phyloP scores from a whole-genome alignment of 768 basidiomycete genomes.

The Lentinula guzmanii region DNA sequence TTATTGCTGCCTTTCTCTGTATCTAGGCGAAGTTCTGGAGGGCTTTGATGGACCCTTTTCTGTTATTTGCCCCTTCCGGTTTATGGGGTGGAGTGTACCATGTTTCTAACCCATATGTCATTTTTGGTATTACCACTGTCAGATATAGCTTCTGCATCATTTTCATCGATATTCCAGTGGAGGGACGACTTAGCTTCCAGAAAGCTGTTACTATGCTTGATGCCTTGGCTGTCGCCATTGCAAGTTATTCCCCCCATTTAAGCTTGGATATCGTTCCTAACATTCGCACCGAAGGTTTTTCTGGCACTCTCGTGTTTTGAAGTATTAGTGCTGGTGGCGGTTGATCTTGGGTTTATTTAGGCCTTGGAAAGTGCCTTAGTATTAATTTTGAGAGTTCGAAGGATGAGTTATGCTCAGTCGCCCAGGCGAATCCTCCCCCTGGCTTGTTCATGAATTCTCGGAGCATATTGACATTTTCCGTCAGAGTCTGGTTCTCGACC shows the following conservation, averaged over 20 bases:
- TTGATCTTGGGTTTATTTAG: not conserved
- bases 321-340: not conserved
- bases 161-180: not conserved
- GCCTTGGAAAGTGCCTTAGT: slow-evolving; percentile 1
- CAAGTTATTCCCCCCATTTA: not conserved
- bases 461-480: slow-evolving; percentile 3
- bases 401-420: not conserved
- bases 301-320: not conserved
- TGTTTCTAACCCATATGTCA: not conserved
- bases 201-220: not conserved
- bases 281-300: not conserved
- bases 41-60: not conserved
- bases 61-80: not conserved
- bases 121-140: too few species aligned
- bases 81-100: not conserved
- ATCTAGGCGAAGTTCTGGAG: not conserved
- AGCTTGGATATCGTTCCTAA: not conserved
- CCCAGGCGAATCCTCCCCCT: not conserved
- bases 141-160: slow-evolving; percentile 5
- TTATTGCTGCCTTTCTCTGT: not conserved
- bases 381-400: not conserved
- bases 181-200: not conserved
- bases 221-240: not conserved
- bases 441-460: slow-evolving; percentile 11
- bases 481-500: slow-evolving; percentile 4